Base-by-base conservation (phyloP, 352 stramenopile genomes). In the Phytophthora sp. region DNA sequence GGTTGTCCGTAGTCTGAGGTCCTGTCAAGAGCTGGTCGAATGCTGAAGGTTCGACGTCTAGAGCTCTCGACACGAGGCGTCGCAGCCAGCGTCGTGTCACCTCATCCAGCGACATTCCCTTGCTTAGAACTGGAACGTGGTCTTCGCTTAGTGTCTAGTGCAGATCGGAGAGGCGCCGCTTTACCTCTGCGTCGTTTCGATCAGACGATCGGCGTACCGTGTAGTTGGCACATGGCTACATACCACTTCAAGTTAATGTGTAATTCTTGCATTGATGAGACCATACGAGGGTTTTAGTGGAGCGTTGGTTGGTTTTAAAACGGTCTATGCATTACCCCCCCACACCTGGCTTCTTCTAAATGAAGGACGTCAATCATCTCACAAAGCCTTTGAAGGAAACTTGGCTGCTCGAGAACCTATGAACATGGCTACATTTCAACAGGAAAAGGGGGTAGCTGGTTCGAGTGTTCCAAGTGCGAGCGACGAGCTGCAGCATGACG, bases 11-110 rank as follows among this genome's bases (percentile, higher is more conserved):
- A 20, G 50, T 71, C 31, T 76, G 74, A 26, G 74, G 29, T 35
- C 71, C 77, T 15, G 81, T 57, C 13, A 86, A 42, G 7, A 90
- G 66, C 23, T 81, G 67, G 53, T 93, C 81, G 38, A 93, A 84
- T 9, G 86, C 72, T 2, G 73, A 54, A 18, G 52, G 51, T 18
- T 91, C 80, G 6, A 91, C 54, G 54, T 92, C 85, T 31, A 93
- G 65, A 53, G 83, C 68, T 41, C 74, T 69, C 15, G 76, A 79
- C 55, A 92, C 74, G n/a, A 91, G 77, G 2, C 83, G 80, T 33
- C 73, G 80, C 44, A 93, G 76, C 85, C 85, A 93, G 16, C 68
- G 70, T 18, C 71, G 49, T 24, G 69, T 74, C 39, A 71, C 41
- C 1, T 90, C 84, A 52, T 93, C 81, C 78, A 93, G 38, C 52